Evolutionary conservation across 2,329 filamentous ascomycete genomes (phyloP).

Genomic region (Monilinia fructicola): DNA sequence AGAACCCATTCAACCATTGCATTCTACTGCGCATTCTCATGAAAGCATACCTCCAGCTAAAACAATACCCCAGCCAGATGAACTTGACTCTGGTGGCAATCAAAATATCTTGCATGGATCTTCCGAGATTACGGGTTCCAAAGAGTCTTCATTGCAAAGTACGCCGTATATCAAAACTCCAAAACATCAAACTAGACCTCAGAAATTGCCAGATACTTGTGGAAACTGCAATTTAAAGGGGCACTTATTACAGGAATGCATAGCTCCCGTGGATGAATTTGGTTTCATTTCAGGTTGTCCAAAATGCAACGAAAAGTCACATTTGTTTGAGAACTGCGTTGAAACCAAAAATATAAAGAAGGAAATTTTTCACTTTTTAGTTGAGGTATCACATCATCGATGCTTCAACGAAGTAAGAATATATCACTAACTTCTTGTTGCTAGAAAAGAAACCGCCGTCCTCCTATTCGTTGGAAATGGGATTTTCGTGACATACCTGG

Average conservation of each 20-base stretch:
- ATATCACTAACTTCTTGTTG: neutral
- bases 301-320: neutral
- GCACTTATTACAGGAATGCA: neutral
- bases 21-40: neutral
- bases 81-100: neutral
- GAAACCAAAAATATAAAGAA: accelerated
- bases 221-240: neutral
- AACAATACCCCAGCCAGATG: neutral
- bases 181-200: neutral
- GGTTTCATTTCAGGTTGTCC: constrained; percentile 13
- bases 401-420: neutral
- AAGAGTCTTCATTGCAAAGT: no score
- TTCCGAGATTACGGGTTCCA: neutral
- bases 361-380: neutral
- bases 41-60: neutral
- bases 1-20: neutral
- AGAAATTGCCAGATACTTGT: neutral
- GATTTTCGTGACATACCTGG: neutral
- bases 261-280: constrained; percentile 8
- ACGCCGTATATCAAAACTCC: neutral
- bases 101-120: neutral
- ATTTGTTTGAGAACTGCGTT: neutral
- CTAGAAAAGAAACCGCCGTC: neutral
- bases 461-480: constrained; percentile 5
- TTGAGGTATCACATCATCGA: neutral